A percentile compares a stretch with the other conserved stretches of the same genome.
Conservation (phyloP, 306 rosid species). For the Ceratonia siliqua region DNA sequence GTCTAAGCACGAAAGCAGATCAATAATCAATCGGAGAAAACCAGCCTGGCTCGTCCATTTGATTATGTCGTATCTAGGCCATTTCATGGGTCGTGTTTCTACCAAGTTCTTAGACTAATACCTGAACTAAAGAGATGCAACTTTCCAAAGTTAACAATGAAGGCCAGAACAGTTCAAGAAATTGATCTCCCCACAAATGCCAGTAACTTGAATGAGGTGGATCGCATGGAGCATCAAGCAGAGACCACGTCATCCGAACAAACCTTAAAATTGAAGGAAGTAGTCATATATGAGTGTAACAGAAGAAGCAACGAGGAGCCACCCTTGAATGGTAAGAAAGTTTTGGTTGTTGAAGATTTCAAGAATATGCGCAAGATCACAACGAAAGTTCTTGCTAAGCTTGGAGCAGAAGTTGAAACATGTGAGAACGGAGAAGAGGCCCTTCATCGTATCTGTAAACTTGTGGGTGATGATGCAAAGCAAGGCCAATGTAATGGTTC, state of each 20-base stretch:
- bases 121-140: conserved; percentile 10
- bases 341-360: conserved; percentile 3
- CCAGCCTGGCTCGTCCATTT: background rate
- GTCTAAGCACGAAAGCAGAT: no score
- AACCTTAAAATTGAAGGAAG: background rate
- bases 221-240: no score
- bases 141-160: background rate
- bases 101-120: conserved; percentile 1
- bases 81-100: conserved; percentile 12
- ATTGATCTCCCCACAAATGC: background rate
- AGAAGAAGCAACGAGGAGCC: background rate
- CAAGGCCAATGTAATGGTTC: no score
- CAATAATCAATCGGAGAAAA: background rate
- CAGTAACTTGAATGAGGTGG: no score
- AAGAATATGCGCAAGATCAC: background rate
- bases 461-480: background rate
- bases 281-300: background rate
- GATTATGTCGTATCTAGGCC: background rate
- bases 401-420: conserved; percentile 3
- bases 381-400: background rate
- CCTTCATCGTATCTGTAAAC: background rate
- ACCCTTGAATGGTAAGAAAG: conserved; percentile 15
- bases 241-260: no score
- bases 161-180: background rate
- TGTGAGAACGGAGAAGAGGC: conserved; percentile 21